Evolutionary conservation across 192 early-diverging fungal genomes (phyloP).

Genomic region (Lobosporangium transversale): DNA sequence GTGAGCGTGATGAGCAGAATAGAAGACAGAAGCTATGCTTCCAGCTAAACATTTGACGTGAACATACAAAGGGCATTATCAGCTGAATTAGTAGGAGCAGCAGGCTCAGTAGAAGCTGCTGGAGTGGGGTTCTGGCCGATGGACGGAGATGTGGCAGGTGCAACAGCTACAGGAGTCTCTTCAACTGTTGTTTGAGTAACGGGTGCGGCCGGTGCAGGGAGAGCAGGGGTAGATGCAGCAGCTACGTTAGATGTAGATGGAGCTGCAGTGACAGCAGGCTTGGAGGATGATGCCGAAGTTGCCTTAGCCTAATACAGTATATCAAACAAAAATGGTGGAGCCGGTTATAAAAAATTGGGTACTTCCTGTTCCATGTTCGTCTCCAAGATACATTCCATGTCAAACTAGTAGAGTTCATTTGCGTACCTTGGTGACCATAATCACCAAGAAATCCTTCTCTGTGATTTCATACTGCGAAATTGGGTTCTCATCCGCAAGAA

Average conservation of each 20-base stretch:
- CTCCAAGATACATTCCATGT: background rate
- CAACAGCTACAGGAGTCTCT: conserved; percentile 44
- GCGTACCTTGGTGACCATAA: conserved; percentile 91
- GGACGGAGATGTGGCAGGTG: conserved; percentile 52
- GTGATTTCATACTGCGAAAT: conserved; percentile 79
- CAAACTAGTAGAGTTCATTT: background rate
- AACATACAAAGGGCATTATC: conserved; percentile 46
- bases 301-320: conserved; percentile 54
- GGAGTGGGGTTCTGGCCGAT: conserved; percentile 51
- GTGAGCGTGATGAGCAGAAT: background rate
- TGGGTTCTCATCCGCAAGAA: conserved; percentile 81
- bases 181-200: conserved; percentile 34
- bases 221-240: conserved; percentile 34
- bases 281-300: conserved; percentile 30
- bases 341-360: no score
- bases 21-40: background rate
- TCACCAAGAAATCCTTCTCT: conserved; percentile 95
- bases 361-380: no score
- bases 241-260: conserved; percentile 36
- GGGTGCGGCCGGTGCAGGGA: conserved; percentile 55
- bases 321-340: background rate
- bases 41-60: background rate
- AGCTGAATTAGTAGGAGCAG: conserved; percentile 40
- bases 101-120: conserved; percentile 54
- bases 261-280: conserved; percentile 27